Evolutionary conservation across 129 eudicot species (phyloP), one percentile per base, ranked within the genome.

Genomic region (Gnaphalium uliginosum): DNA sequence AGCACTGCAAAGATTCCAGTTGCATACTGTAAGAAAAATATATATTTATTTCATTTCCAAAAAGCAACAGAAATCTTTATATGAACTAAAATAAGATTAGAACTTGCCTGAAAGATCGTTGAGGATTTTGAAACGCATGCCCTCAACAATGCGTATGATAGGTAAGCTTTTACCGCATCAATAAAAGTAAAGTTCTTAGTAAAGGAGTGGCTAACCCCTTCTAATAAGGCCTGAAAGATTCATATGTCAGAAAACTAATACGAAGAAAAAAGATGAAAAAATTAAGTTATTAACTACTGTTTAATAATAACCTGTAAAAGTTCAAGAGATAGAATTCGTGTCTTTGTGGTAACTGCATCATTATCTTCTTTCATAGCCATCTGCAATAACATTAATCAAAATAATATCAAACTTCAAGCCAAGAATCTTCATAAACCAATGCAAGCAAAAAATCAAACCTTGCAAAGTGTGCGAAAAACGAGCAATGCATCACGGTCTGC

Each of bases 311-410:
- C 98, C 96, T 93, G 98, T 78, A 93, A 85, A 77, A 93, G 96
- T 81, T 93, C 98, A 46, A 93, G 90, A 61, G 98, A 93, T 74
- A 93, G 60, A 68, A 93, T 82, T 19, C 96, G 87, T 23, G 98
- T 90, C 83, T 88, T 93, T 61, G 86, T 78, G 64, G 96, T 85
- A 66, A 88, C 75, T 76, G 90, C 96, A 86, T 93, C 96, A 64
- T 75, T 90, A 53, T 90, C 98, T 85, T 93, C 98, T 84, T 90
- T 93, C 96, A 93, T 93, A 73, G 91, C 87, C 98, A 93, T 93
- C 98, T 93, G 87, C 75, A 78, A 22, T 71, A 73, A 3, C 61
- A 79, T 35, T n/a, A 43, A 26, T 37, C 25, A 43, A 24, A 57
- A 29, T 51, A 80, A 24, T 58, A 54, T 4, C 27, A 51, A 76